phyloP scores from a whole-genome alignment of 495 filamentous ascomycete genomes.

The Trichoderma gamsii region DNA sequence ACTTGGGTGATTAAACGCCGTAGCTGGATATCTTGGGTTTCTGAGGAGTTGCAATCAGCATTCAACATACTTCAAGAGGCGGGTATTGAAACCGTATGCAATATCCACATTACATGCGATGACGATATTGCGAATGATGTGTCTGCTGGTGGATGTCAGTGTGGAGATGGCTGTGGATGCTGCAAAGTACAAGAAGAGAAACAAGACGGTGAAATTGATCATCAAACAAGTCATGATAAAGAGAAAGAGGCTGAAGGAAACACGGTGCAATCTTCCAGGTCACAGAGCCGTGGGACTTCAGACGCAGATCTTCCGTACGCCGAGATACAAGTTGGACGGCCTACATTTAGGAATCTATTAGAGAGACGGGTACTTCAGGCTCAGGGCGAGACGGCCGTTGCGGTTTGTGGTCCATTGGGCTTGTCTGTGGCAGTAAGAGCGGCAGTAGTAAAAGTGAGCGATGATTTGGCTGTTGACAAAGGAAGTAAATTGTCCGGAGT shows the following conservation, averaged over 20 bases:
- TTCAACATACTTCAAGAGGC: not conserved
- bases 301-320: not conserved
- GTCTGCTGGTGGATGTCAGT: not conserved
- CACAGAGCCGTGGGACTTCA: not conserved
- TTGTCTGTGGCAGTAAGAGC: not conserved
- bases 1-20: not conserved
- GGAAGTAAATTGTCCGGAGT: not conserved
- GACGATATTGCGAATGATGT: not conserved
- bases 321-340: slow-evolving; percentile 1
- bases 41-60: not conserved
- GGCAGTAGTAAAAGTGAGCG: slow-evolving; percentile 1
- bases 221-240: not conserved
- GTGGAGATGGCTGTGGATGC: not conserved
- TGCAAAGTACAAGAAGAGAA: not conserved
- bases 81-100: not conserved
- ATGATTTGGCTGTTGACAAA: slow-evolving; percentile 4
- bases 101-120: not conserved
- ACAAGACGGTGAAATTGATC: not conserved
- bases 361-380: not conserved
- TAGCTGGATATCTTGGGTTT: slow-evolving; percentile 1
- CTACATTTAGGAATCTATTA: not conserved
- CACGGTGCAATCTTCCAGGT: not conserved
- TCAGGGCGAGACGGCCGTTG: not conserved
- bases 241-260: not conserved
- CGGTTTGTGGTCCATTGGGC: not conserved